Conservation (phyloP, 202 grass and related monocot species). For the Thinopyrum obtusiflorum region DNA sequence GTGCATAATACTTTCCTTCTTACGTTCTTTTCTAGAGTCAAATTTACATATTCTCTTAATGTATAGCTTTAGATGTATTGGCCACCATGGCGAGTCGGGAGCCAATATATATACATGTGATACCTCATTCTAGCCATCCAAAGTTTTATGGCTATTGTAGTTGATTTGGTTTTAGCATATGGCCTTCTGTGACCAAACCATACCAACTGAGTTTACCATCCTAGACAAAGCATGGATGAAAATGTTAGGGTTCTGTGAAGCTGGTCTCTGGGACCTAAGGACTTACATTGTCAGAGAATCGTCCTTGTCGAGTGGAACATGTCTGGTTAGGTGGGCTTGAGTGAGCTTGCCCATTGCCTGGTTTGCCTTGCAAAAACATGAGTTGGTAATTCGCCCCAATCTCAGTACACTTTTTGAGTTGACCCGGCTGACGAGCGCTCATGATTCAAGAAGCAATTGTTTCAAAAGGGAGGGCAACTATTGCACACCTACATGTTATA, state of each 20-base stretch:
- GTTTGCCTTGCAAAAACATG: background rate
- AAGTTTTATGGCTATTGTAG: background rate
- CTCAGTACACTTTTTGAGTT: background rate
- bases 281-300: background rate
- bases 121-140: background rate
- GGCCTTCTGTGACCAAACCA: background rate
- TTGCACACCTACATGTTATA: background rate
- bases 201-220: background rate
- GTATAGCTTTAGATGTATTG: background rate
- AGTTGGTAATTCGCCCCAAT: background rate
- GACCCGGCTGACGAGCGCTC: background rate
- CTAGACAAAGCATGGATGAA: background rate
- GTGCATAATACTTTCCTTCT: background rate
- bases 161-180: slow-evolving; percentile 25
- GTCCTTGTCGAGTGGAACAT: background rate
- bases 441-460: background rate
- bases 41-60: slow-evolving; percentile 17
- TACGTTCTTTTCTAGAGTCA: slow-evolving; percentile 20
- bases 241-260: background rate
- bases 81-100: background rate
- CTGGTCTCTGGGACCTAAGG: background rate
- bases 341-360: background rate
- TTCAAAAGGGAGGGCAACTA: background rate
- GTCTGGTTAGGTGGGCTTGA: background rate
- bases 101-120: background rate